Percentiles rank a stretch among this genome's conserved stretches.
phyloP scores from a whole-genome alignment of 2,329 filamentous ascomycete species.

The Nemania serpens region DNA sequence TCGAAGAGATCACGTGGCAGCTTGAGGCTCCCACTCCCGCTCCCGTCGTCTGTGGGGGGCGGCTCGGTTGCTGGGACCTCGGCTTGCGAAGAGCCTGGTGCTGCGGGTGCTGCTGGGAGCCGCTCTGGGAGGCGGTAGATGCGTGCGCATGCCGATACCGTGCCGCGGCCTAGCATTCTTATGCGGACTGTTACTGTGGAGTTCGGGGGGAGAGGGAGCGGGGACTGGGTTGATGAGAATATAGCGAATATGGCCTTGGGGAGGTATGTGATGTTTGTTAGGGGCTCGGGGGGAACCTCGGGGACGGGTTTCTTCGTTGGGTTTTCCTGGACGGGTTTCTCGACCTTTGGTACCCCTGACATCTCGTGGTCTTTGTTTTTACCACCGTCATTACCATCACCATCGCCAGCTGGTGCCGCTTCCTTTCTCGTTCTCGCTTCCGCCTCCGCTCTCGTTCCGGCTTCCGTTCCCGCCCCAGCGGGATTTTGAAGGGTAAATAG shows the following conservation, averaged over 20 bases:
- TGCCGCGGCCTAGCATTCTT: slow-evolving; percentile 70
- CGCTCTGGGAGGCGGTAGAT: slow-evolving; percentile 79
- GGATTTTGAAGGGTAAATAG: slow-evolving; percentile 54
- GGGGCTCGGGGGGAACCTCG: slow-evolving; percentile 17
- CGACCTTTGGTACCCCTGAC: neutral
- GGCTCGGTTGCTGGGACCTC: slow-evolving; percentile 55
- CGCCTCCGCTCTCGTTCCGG: slow-evolving; percentile 29
- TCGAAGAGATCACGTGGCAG: slow-evolving; percentile 59
- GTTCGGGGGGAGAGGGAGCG: slow-evolving; percentile 41
- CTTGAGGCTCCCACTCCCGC: slow-evolving; percentile 2
- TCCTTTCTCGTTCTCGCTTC: slow-evolving; percentile 28
- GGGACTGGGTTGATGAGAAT: slow-evolving; percentile 37
- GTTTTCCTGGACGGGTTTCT: neutral
- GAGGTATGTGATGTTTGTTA: slow-evolving; percentile 45
- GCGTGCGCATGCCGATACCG: slow-evolving; percentile 72
- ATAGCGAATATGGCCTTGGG: slow-evolving; percentile 43
- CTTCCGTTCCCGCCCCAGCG: slow-evolving; percentile 30
- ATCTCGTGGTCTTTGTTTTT: slow-evolving; percentile 8
- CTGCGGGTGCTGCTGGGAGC: neutral
- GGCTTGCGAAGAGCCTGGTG: slow-evolving; percentile 35
- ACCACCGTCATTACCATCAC: neutral
- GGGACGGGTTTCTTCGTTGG: slow-evolving; percentile 4
- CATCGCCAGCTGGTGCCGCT: neutral
- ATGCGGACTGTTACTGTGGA: slow-evolving; percentile 67
- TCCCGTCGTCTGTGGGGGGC: slow-evolving; percentile 25